Base-by-base conservation (phyloP, 352 stramenopile genomes). In the Peronospora belbahrii region DNA sequence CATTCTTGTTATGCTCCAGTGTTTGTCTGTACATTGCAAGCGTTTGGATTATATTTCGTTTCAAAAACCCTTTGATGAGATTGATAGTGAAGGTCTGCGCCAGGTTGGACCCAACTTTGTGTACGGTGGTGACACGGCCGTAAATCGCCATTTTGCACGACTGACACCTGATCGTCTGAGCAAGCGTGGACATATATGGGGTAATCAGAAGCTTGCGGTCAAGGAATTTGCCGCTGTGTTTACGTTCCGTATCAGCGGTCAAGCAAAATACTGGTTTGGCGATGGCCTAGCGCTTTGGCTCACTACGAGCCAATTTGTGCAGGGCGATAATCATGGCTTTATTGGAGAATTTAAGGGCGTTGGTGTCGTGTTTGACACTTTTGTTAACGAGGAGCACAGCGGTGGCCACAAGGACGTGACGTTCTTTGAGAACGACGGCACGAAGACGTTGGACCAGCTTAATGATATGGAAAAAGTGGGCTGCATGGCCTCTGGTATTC, bases 381-480 rank as follows among this genome's bases (percentile, higher is more conserved):
- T 90, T 62, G 65, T 87, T 25, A 93, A 93, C 56, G 42, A 65
- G 54, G 81, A 93, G 51, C 76, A 90, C 49, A 48, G 38, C 22
- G 81, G 78, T 15, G 80, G 80, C 19, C 81, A 93, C 65, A 83
- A 88, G 59, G 81, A 93, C 49, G 76, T 93, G 54, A 86, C 73
- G 39, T 77, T 89, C 17, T 74, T 88, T 17, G 67, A 80, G 56
- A 93, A 88, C 59, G 72, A 93, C 46, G 79, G 79, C 43, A 66
- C 70, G 7, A 83, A 83, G 50, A 73, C 68, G 25, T 66, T 90
- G 43, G 81, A 93, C 57, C 70, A 90, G 43, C 62, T 90, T 8
- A 78, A 87, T 40, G 64, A 87, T 19, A 65, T 70, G 59, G 42
- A 59, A 8, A 90, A 90, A 40, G 27, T 71, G 18, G 81, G 81